phyloP scores from a whole-genome alignment of 352 stramenopile species.

The Pythium graminicola region DNA sequence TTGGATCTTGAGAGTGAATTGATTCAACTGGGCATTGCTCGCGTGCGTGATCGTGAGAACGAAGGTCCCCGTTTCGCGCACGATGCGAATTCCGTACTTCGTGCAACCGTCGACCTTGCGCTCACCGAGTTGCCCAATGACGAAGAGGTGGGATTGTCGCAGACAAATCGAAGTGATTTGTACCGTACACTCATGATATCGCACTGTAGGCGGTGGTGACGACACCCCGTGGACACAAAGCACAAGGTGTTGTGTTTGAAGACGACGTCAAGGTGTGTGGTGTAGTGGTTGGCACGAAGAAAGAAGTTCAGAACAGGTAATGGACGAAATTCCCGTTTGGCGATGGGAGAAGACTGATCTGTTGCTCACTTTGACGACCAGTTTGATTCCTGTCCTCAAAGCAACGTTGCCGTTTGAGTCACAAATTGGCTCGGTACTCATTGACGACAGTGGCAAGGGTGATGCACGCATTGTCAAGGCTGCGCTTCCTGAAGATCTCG shows the following conservation, averaged over 20 bases:
- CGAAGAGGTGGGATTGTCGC: no score
- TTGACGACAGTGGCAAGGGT: slow-evolving; percentile 27
- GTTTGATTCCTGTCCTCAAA: slow-evolving; percentile 31
- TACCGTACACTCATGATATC: no score
- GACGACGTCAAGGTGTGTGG: slow-evolving; percentile 73
- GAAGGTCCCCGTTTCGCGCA: slow-evolving; percentile 58
- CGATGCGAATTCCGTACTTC: slow-evolving; percentile 64
- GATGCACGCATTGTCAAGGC: slow-evolving; percentile 39
- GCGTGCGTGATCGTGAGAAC: slow-evolving; percentile 72
- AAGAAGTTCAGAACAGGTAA: slow-evolving; percentile 38
- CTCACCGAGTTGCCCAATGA: slow-evolving; percentile 77
- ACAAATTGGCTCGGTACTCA: slow-evolving; percentile 51
- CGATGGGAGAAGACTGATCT: background rate
- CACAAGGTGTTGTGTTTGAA: slow-evolving; percentile 62
- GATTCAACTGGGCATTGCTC: slow-evolving; percentile 76
- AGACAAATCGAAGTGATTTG: no score
- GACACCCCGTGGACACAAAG: slow-evolving; percentile 68
- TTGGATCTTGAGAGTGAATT: slow-evolving; percentile 79
- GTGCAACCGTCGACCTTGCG: slow-evolving; percentile 58
- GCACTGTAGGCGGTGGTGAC: slow-evolving; percentile 59
- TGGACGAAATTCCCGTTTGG: background rate
- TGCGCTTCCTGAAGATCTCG: slow-evolving; percentile 52
- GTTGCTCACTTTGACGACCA: background rate
- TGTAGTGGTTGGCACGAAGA: slow-evolving; percentile 45
- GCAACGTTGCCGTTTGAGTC: slow-evolving; percentile 61